Evolutionary conservation across 2,329 filamentous ascomycete genomes (phyloP), one percentile per base, ranked within the genome.

Genomic region (Sordariomycetes sp.): DNA sequence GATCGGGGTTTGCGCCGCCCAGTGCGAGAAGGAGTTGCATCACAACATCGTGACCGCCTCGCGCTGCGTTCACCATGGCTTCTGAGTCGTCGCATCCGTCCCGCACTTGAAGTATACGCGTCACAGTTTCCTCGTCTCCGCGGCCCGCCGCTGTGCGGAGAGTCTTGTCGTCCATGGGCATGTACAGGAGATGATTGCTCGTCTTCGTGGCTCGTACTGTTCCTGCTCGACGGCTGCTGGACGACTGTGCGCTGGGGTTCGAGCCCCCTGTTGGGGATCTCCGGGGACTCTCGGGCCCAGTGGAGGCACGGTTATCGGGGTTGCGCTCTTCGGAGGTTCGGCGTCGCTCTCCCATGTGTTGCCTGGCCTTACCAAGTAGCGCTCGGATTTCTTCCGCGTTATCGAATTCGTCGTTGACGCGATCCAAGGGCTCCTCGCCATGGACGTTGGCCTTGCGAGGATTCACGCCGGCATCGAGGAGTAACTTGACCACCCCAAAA

Each of bases 371-470:
- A 40, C 83, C 77, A 28, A 94, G 75, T 3, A 83, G 79, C 16
- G 77, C 80, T 58, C 89, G 85, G 48, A 97, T 94, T 60, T 91
- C 89, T 18, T 85, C 81, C n/a, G 84, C 86, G 61, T 94, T 86
- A 3, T 95, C 89, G 10, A 83, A 76, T 50, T 92, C 86, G 10
- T 86, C 80, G 35, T 83, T 83, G 12, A 97, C 82, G 59, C 94
- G 81, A 64, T 97, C 92, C 35, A 96, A 81, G 0, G 94, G 93
- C 66, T 96, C 90, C 67, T 96, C 88, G 5, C 94, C 94, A 65
- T 91, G 88, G n/a, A 90, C 86, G 68, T 97, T 97, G 53, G 91
- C 86, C 64, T 91, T 89, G 55, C 91, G 86, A 54, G 94, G 94
- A 67, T 99, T 95, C 14, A 96, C 93, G 12, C 92, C 93, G 59